Evolutionary conservation across 1,139 yeast species (phyloP).

Genomic region (Saccharomycopsis hybrid): DNA sequence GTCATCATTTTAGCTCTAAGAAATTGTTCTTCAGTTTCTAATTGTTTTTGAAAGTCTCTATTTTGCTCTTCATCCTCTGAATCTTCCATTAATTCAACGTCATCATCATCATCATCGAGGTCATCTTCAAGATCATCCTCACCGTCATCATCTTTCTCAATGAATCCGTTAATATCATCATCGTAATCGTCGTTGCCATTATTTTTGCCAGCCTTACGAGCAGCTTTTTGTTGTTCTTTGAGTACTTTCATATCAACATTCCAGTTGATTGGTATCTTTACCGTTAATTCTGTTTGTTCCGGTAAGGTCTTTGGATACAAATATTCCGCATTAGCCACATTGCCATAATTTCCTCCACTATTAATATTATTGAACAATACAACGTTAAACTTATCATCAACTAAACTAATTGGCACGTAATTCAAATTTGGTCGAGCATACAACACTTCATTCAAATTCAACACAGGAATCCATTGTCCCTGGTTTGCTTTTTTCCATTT

Average conservation of each 20-base stretch:
- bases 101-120: slow-evolving; percentile 25
- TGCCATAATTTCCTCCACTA: slow-evolving; percentile 34
- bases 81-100: slow-evolving; percentile 30
- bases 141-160: slow-evolving; percentile 23
- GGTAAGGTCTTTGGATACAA: slow-evolving; percentile 74
- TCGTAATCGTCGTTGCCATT: slow-evolving; percentile 24
- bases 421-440: slow-evolving; percentile 39
- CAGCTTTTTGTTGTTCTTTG: slow-evolving; percentile 26
- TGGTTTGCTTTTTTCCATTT: slow-evolving; percentile 76
- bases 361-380: slow-evolving; percentile 38
- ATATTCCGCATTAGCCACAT: slow-evolving; percentile 30
- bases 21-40: slow-evolving; percentile 34
- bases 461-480: slow-evolving; percentile 83
- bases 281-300: slow-evolving; percentile 69
- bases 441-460: slow-evolving; percentile 56
- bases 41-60: slow-evolving; percentile 27
- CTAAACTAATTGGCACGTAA: slow-evolving; percentile 87
- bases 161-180: slow-evolving; percentile 31
- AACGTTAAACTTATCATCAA: slow-evolving; percentile 60
- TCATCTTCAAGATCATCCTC: slow-evolving; percentile 26
- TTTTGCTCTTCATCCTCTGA: slow-evolving; percentile 34
- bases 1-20: slow-evolving; percentile 33
- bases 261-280: slow-evolving; percentile 52
- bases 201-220: neutral
- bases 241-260: slow-evolving; percentile 27